Percentiles rank a stretch among this genome's conserved stretches.
These are phyloP conservation scores for Oldenlandia corymbosa DNA, from an alignment of 257 asterid species.

Conservation along the genomic window DNA sequence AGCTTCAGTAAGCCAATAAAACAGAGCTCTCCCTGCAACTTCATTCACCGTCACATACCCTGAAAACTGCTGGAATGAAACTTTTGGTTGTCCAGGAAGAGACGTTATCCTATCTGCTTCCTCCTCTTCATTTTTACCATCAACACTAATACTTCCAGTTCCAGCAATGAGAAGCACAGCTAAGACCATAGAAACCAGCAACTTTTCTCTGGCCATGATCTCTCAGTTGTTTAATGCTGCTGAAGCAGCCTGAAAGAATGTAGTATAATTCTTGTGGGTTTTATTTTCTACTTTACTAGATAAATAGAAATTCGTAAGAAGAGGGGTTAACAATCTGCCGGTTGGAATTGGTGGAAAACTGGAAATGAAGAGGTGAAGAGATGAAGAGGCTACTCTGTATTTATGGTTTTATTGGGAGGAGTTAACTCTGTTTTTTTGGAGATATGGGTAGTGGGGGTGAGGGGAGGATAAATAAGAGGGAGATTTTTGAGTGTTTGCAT, in stretches of 20 bases:
- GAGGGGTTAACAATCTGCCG: too few species aligned
- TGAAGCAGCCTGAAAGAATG: too few species aligned
- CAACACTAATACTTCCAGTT: not conserved
- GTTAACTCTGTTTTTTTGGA: not conserved
- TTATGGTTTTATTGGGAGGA: not conserved
- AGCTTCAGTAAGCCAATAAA: slow-evolving; percentile 89
- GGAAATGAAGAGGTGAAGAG: too few species aligned
- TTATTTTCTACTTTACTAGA: too few species aligned
- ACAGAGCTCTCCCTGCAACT: slow-evolving; percentile 77
- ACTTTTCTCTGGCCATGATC: slow-evolving; percentile 15
- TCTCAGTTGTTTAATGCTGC: not conserved
- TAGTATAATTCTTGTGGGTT: too few species aligned
- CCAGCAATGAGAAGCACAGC: slow-evolving; percentile 13
- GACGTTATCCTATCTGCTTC: slow-evolving; percentile 49
- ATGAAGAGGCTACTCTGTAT: not conserved
- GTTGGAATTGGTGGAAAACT: too few species aligned
- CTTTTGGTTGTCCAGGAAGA: slow-evolving; percentile 89
- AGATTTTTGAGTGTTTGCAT: not conserved
- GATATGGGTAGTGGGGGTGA: not conserved
- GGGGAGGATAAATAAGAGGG: slow-evolving; percentile 21
- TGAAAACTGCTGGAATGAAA: slow-evolving; percentile 66
- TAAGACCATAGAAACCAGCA: not conserved
- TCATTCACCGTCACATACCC: slow-evolving; percentile 78
- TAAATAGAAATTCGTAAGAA: too few species aligned
- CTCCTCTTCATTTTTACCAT: slow-evolving; percentile 25